Base-by-base conservation (phyloP, 805 yeast genomes). In the Pichia cabralensis region DNA sequence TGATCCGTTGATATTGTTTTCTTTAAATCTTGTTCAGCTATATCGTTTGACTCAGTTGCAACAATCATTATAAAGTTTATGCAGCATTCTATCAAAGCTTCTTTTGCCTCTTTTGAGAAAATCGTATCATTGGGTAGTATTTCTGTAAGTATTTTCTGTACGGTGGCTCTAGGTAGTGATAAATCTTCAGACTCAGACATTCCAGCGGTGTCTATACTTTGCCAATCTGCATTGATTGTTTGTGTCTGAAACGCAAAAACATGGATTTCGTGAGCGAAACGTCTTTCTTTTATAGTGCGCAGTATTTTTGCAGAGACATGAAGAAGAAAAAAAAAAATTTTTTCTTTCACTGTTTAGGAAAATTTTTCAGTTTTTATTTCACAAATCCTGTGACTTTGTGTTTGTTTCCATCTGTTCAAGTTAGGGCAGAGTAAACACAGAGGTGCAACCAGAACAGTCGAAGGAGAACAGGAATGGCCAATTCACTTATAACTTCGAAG, bases 1-100 rank as follows among this genome's bases (percentile, higher is more conserved):
- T 92, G 98, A 55, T 92, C 98, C 2, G 95, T 80, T 1, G 96
- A 94, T 28, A 92, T 92, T 3, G 98, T 92, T 59, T 92, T 92
- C 58, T 92, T 92, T 35, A 94, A 76, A 54, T 92, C 98, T 48
- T 80, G 81, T 48, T 92, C 97, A 1, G 97, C 97, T 45, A 92
- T 86, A 42, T 92, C 97, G 49, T 89, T 88, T 36, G 89, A 80
- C 60, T 86, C 95, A 3, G 95, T 84, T 9, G 96, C 81, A 28
- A 89, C 64, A 39, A 89, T 84, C 94, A 92, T 89, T 40, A 92
- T 80, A 55, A 92, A 89, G 59, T 86, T 96, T 36, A 92, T 85
- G 49, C 96, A 86, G 56, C 96, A 89, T 53, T 92, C 96, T 28
- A 94, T 89, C 29, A 92, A 72, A 28, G 95, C 92, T 50, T 89